Evolutionary conservation across 1,284 basidiomycete genomes (phyloP), one percentile per base, ranked within the genome.

Genomic region (Boletus smithii): DNA sequence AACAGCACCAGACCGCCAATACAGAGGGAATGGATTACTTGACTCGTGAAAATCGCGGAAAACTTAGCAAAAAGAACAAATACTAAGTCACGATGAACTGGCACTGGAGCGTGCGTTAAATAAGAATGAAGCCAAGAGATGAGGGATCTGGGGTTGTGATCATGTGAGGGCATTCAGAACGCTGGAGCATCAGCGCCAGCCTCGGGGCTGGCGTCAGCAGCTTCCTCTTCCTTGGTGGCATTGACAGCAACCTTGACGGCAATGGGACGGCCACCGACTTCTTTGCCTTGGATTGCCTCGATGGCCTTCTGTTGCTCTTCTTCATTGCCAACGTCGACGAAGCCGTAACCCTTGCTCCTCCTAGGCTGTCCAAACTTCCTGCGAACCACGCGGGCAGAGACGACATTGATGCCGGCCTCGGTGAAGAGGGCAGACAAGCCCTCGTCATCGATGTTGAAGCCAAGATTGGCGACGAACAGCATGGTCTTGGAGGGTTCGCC

Each of bases 381-480:
- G 63, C 83, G 83, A 58, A 95, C 89, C 55, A 97, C 87, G 58
- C 89, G 89, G 48, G 92, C 92, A 56, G 86, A 85, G 63, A 79
- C 76, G 56, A 94, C 88, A 36, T 73, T 73, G 71, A 95, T 84
- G 53, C 80, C 87, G 30, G 83, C 88, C 49, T 91, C 85, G 48
- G 82, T 86, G 76, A 97, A 95, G 59, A 95, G 76, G 40, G 80
- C 72, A 34, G 77, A 67, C 53, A 95, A 82, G 44, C 74, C 82
- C 30, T 77, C 84, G 61, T 97, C 92, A 51, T 91, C 89, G 54
- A 95, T 80, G 64, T 73, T 84, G 80, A 95, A 97, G 31, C 91
- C 88, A 48, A 97, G 88, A 75, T 97, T 97, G 69, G 92, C 92
- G 54, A 97, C 93, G 60, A 97, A 97, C 55, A 97, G 74, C 69